Evolutionary conservation across 306 rosid genomes (phyloP).

Genomic region (Quercus berberidifolia): DNA sequence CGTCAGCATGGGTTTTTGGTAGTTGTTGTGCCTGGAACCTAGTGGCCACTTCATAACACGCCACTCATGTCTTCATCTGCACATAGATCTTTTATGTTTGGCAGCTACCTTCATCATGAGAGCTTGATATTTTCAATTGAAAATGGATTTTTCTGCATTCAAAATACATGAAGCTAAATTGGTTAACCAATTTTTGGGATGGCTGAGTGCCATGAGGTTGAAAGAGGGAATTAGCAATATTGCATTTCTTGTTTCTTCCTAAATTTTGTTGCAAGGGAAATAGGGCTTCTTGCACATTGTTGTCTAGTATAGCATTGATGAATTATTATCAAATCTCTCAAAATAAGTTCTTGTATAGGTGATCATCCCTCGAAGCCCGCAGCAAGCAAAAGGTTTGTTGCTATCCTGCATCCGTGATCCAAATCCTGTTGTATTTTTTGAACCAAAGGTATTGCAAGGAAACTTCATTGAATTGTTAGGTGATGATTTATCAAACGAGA

Average conservation of each 20-base stretch:
- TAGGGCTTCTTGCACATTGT: background rate
- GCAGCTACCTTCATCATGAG: background rate
- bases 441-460: constrained; percentile 69
- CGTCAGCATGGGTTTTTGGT: background rate
- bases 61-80: background rate
- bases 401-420: constrained; percentile 88
- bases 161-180: background rate
- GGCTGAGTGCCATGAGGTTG: background rate
- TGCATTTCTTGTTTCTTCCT: background rate
- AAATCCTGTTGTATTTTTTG: constrained; percentile 89
- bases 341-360: constrained; percentile 48
- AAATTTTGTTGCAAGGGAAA: constrained; percentile 2
- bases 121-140: background rate
- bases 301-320: background rate
- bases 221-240: background rate
- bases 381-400: constrained; percentile 83
- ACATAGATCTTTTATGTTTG: background rate
- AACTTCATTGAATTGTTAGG: constrained; percentile 9
- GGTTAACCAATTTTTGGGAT: background rate
- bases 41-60: background rate
- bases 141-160: background rate
- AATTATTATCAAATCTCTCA: constrained; percentile 11
- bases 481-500: background rate
- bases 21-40: background rate
- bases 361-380: constrained; percentile 94